Base-by-base conservation (phyloP, 495 filamentous ascomycete species). In the Penicillium salamii region DNA sequence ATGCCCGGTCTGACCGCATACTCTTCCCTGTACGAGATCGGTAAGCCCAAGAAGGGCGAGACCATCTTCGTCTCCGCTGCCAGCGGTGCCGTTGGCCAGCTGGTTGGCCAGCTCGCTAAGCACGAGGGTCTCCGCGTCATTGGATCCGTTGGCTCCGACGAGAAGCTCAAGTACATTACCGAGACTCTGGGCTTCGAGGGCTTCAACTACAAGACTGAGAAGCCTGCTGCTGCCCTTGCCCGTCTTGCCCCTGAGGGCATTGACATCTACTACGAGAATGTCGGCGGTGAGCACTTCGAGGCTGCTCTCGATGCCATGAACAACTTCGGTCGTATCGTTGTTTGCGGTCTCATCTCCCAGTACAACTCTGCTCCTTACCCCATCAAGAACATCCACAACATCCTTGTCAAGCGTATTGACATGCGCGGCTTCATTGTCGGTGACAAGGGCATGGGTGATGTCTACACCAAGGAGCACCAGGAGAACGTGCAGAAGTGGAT, bases 211-310 rank as follows among this genome's bases (percentile, higher is more conserved):
- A 89, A 89, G 78, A 87, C 75, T 18, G 85, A 86, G 70, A 80
- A 82, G 56, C 75, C 85, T 14, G 58, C 58, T 1, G 84, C 88
- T 38, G 92, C 90, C 1, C 71, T 96, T 41, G 67, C 74, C 53
- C 78, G 89, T 53, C 70, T 95, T 35, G 88, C 87, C 5, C 91
- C 90, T 0, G 61, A 92, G 23, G 92, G 91, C 9, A 78, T 97
- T 39, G 90, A 96, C 61, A 95, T 97, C 64, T 96, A 96, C 72
- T 97, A 85, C 57, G 91, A 97, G 67, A 96, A 96, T 53, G 91
- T 97, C 15, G 91, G 91, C 7, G 91, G 91, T 7, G 89, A 92
- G 72, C 85, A 90, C 54, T 74, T 96, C 29, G 87, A 91, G 53
- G 90, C 89, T 18, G 80, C 87, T 0, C 59, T 97, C 7, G 73